Evolutionary conservation across 2,329 filamentous ascomycete genomes (phyloP).

Genomic region (Clarireedia paspali): DNA sequence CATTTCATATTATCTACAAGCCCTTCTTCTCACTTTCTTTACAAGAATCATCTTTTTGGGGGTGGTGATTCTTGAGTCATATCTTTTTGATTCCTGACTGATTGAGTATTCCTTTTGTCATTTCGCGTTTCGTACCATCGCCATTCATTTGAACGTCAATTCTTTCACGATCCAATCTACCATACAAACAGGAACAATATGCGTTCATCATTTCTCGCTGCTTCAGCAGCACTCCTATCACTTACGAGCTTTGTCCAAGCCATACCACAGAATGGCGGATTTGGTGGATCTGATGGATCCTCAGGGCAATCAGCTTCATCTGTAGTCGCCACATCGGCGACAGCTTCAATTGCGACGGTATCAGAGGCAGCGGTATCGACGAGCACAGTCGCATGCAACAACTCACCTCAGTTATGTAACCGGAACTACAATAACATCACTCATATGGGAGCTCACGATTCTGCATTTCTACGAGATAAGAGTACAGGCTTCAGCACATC

Average conservation of each 20-base stretch:
- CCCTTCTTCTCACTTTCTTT: conserved; percentile 1
- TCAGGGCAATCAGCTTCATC: background rate
- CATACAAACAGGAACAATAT: conserved; percentile 3
- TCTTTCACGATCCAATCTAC: too few relatives aligned
- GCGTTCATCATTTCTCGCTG: conserved; percentile 17
- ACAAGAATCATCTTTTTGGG: background rate
- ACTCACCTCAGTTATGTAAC: conserved; percentile 66
- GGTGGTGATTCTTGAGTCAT: too few relatives aligned
- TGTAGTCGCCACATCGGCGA: conserved; percentile 5
- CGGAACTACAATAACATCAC: conserved; percentile 69
- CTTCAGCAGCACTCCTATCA: conserved; percentile 20
- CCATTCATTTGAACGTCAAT: background rate
- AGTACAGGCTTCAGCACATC: conserved; percentile 36
- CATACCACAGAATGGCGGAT: conserved; percentile 15
- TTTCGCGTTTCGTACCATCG: background rate
- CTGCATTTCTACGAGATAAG: conserved; percentile 49
- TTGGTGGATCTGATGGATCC: background rate
- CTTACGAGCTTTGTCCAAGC: conserved; percentile 17
- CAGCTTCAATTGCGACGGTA: conserved; percentile 8
- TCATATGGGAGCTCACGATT: conserved; percentile 63
- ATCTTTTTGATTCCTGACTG: background rate
- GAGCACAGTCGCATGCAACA: conserved; percentile 54
- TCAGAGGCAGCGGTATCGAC: conserved; percentile 19
- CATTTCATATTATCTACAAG: background rate
- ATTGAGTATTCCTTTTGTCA: background rate